These are phyloP conservation scores for Termitomyces sp. DNA, from an alignment of 1,284 basidiomycete species.

Conservation along the genomic window DNA sequence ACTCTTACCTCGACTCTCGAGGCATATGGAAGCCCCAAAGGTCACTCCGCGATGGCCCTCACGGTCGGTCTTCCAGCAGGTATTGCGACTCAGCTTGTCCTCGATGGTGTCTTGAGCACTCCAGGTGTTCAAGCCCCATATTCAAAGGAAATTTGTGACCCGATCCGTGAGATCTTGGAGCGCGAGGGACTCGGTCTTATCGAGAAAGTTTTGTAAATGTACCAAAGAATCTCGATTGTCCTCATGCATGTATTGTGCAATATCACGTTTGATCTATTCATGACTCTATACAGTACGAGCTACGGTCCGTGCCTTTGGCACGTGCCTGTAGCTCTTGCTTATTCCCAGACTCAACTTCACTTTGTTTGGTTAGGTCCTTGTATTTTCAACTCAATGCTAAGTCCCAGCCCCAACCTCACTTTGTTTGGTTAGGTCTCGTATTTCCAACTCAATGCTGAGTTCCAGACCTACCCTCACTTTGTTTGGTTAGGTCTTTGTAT, in stretches of 20 bases:
- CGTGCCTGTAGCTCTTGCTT: too few species aligned
- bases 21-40: conserved; percentile 80
- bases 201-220: conserved; percentile 59
- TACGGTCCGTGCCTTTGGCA: too few species aligned
- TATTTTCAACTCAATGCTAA: too few species aligned
- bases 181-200: conserved; percentile 80
- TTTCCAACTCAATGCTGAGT: too few species aligned
- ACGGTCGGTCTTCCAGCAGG: conserved; percentile 93
- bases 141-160: conserved; percentile 81
- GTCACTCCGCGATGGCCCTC: conserved; percentile 91
- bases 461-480: too few species aligned
- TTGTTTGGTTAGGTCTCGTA: too few species aligned
- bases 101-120: conserved; percentile 73
- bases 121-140: conserved; percentile 90
- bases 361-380: too few species aligned
- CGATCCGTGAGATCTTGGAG: conserved; percentile 75
- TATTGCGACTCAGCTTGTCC: conserved; percentile 82
- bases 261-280: background rate
- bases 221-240: background rate
- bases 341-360: too few species aligned
- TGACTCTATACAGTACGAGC: too few species aligned
- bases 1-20: conserved; percentile 91
- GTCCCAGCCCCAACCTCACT: too few species aligned
- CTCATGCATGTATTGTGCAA: background rate
- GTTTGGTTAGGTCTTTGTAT: too few species aligned